Evolutionary conservation across 805 yeast genomes (phyloP).

Genomic region (Isabelozyma gotoi): DNA sequence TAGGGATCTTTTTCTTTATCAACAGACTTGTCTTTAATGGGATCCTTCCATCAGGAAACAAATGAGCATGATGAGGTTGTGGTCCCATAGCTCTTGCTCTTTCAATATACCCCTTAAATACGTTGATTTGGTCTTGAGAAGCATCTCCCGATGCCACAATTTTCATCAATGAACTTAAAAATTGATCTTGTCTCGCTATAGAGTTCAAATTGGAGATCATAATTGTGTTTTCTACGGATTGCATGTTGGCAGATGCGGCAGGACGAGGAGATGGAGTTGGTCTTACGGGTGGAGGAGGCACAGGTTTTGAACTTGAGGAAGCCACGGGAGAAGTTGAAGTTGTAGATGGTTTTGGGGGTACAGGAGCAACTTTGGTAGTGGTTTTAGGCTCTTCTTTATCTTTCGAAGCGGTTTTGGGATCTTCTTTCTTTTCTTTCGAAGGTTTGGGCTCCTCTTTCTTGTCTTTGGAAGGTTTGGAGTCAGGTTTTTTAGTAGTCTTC

Average conservation of each 20-base stretch:
- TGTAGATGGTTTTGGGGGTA: conserved; percentile 4
- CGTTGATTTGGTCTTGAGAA: conserved; percentile 63
- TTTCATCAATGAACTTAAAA: conserved; percentile 72
- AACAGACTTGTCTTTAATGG: conserved; percentile 3
- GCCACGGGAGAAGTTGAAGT: conserved; percentile 11
- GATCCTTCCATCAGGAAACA: conserved; percentile 15
- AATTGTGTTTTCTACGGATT: conserved; percentile 65
- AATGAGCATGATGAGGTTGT: conserved; percentile 40
- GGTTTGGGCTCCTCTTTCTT: not conserved
- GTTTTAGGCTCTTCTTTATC: not conserved
- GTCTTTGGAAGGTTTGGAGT: not conserved
- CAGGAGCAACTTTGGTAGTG: not conserved
- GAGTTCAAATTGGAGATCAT: conserved; percentile 85
- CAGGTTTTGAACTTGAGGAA: not conserved
- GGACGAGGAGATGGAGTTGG: not conserved
- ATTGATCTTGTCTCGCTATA: conserved; percentile 72
- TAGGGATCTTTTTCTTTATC: conserved; percentile 6
- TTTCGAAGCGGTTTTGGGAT: not conserved
- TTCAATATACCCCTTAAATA: conserved; percentile 78
- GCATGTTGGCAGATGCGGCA: conserved; percentile 24
- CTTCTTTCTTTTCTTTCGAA: not conserved
- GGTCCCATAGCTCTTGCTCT: conserved; percentile 77
- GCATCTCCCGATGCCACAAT: conserved; percentile 85
- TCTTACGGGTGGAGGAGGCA: not conserved
- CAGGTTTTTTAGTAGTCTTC: not conserved